phyloP scores from a whole-genome alignment of 2,329 filamentous ascomycete species.

The Ceratocystis huliohia region DNA sequence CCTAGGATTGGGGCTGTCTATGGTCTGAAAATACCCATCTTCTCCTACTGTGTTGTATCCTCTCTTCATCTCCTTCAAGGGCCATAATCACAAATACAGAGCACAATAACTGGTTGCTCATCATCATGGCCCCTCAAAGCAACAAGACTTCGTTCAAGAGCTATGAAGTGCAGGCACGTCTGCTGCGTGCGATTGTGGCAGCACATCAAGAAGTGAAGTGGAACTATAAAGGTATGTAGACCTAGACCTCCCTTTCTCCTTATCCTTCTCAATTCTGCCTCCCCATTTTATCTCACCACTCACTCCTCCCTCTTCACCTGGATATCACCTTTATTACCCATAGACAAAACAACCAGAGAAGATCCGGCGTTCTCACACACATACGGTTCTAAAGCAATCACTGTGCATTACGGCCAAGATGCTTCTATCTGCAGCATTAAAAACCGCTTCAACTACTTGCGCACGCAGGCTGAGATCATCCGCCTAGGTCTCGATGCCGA shows the following conservation, averaged over 20 bases:
- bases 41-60: background rate
- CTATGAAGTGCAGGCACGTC: slow-evolving; percentile 47
- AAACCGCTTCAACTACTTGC: slow-evolving; percentile 40
- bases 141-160: slow-evolving; percentile 44
- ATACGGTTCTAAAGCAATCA: slow-evolving; percentile 32
- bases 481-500: slow-evolving; percentile 28
- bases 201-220: slow-evolving; percentile 42
- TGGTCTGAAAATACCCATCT: background rate
- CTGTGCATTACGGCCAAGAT: slow-evolving; percentile 37
- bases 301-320: background rate
- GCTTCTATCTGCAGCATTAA: slow-evolving; percentile 36
- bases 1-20: no score
- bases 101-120: background rate
- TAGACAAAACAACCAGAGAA: background rate
- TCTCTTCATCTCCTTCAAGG: background rate
- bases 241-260: background rate
- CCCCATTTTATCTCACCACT: background rate
- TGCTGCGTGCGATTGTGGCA: slow-evolving; percentile 49
- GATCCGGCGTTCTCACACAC: background rate
- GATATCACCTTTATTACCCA: no score
- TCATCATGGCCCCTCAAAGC: slow-evolving; percentile 34
- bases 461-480: slow-evolving; percentile 32
- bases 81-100: background rate
- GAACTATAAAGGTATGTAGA: slow-evolving; percentile 47
- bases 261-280: background rate